Evolutionary conservation across 2,329 filamentous ascomycete species (phyloP).

Genomic region (Plectosphaerella sp.): DNA sequence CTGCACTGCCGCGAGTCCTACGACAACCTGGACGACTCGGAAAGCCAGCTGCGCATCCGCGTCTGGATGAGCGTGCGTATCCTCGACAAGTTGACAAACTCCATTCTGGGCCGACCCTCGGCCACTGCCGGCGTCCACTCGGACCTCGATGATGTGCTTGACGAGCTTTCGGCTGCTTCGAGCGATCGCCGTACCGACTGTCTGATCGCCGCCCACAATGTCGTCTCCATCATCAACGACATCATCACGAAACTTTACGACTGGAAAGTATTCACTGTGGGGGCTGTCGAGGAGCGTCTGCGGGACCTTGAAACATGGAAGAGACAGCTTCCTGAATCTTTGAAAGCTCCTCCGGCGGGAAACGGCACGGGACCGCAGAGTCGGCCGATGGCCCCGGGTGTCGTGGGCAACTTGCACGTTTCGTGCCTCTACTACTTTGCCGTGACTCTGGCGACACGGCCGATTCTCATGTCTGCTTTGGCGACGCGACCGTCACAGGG

Average conservation of each 20-base stretch:
- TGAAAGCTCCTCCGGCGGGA: slow-evolving; percentile 16
- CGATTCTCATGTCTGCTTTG: slow-evolving; percentile 43
- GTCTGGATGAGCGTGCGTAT: slow-evolving; percentile 33
- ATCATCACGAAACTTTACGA: slow-evolving; percentile 38
- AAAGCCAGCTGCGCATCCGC: slow-evolving; percentile 14
- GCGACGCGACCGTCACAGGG: slow-evolving; percentile 28
- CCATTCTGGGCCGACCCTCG: slow-evolving; percentile 28
- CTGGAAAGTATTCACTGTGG: slow-evolving; percentile 25
- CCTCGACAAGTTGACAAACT: slow-evolving; percentile 31
- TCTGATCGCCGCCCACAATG: slow-evolving; percentile 34
- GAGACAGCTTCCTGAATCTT: slow-evolving; percentile 31
- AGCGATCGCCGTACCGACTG: slow-evolving; percentile 19
- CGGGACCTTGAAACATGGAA: slow-evolving; percentile 40
- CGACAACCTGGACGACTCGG: slow-evolving; percentile 10
- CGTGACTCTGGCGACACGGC: slow-evolving; percentile 49
- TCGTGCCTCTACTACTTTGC: slow-evolving; percentile 56
- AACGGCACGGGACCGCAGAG: slow-evolving; percentile 15
- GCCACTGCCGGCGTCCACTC: slow-evolving; percentile 26
- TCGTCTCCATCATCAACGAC: slow-evolving; percentile 38
- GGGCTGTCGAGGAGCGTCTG: slow-evolving; percentile 33
- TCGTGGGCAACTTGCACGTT: slow-evolving; percentile 47
- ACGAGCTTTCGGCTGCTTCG: slow-evolving; percentile 13
- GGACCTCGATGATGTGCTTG: slow-evolving; percentile 19
- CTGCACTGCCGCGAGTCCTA: slow-evolving; percentile 37
- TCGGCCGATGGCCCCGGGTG: slow-evolving; percentile 14